These are phyloP conservation scores for Schizosaccharomyces pombe DNA, from an alignment of 805 yeast genomes.

Conservation along the genomic window DNA sequence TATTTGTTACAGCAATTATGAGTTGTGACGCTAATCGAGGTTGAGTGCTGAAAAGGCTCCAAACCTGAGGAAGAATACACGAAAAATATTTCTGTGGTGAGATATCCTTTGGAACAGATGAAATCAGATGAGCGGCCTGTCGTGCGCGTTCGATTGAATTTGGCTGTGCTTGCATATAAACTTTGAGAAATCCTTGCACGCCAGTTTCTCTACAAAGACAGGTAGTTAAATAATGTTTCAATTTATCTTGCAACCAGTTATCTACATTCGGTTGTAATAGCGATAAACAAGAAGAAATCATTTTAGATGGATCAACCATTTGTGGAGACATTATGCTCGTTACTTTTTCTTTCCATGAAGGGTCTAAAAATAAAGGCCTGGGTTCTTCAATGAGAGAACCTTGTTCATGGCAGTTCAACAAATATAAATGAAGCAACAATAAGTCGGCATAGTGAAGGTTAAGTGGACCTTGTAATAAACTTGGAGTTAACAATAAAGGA, in stretches of 20 bases:
- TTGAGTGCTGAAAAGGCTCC: background rate
- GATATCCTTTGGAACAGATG: background rate
- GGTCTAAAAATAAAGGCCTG: too few species aligned
- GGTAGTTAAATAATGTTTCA: background rate
- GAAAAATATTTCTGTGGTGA: background rate
- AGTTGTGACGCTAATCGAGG: background rate
- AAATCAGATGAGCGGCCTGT: background rate
- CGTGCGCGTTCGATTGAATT: background rate
- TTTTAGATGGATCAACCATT: background rate
- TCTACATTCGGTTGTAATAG: background rate
- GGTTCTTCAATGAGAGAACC: background rate
- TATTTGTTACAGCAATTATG: background rate
- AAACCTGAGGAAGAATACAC: background rate
- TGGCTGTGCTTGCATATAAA: background rate
- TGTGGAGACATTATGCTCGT: background rate
- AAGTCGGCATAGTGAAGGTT: background rate
- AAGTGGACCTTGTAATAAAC: background rate
- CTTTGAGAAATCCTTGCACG: background rate
- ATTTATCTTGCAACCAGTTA: background rate
- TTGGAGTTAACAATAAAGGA: background rate
- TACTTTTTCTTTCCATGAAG: background rate
- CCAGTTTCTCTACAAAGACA: background rate
- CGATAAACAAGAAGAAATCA: background rate
- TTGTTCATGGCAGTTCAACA: background rate
- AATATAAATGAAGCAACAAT: background rate